phyloP scores from a whole-genome alignment of 2,329 filamentous ascomycete genomes.

The Talaromyces sp. region DNA sequence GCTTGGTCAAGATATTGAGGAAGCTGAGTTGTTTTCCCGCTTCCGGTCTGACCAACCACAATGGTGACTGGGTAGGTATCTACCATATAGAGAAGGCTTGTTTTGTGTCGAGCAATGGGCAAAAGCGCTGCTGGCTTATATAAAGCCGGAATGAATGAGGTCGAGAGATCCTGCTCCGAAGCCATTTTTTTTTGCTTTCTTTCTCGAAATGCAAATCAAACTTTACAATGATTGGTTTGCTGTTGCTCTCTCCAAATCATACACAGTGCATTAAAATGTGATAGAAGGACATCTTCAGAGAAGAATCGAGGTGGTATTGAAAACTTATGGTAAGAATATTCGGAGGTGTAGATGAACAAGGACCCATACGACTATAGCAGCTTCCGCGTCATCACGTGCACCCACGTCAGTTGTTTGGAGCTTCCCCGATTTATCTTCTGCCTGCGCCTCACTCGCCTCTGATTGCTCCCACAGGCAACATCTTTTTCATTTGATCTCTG shows the following conservation, averaged over 20 bases:
- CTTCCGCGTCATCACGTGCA: slow-evolving; percentile 27
- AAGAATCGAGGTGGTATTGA: background rate
- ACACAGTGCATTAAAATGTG: background rate
- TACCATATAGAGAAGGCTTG: slow-evolving; percentile 80
- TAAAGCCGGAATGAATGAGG: slow-evolving; percentile 71
- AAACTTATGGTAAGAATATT: slow-evolving; percentile 3
- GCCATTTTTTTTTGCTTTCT: slow-evolving; percentile 40
- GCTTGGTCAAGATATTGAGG: slow-evolving; percentile 86
- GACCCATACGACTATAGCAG: slow-evolving; percentile 19
- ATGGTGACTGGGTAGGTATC: slow-evolving; percentile 85
- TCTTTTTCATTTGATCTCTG: slow-evolving; percentile 7
- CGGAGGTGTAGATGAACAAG: slow-evolving; percentile 6
- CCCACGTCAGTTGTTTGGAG: slow-evolving; percentile 31
- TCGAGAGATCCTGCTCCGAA: slow-evolving; percentile 47
- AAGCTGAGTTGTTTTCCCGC: slow-evolving; percentile 93
- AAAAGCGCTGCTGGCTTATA: slow-evolving; percentile 83
- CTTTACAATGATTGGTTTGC: background rate
- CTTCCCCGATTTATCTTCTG: slow-evolving; percentile 23
- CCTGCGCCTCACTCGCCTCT: slow-evolving; percentile 14
- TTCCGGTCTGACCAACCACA: slow-evolving; percentile 90
- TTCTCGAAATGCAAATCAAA: background rate
- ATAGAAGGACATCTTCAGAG: background rate
- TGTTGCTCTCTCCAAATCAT: too few relatives aligned
- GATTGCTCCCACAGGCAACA: slow-evolving; percentile 15
- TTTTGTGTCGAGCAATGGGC: slow-evolving; percentile 81